These are phyloP conservation scores for Raddia distichophylla DNA, from an alignment of 176 grass and related monocot species.

Conservation along the genomic window DNA sequence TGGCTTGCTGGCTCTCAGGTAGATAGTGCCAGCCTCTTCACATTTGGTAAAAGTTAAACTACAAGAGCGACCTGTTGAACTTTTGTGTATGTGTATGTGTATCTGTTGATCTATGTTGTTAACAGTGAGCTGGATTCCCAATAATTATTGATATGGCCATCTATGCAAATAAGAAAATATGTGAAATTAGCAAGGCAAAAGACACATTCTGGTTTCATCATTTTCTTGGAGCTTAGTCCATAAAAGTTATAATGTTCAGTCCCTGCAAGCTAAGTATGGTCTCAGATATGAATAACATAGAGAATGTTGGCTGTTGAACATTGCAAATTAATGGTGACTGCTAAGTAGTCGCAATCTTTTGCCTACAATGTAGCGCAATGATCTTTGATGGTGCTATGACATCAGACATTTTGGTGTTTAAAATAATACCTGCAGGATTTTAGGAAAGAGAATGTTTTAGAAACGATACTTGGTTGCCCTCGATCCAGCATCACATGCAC, in stretches of 20 bases:
- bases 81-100: not conserved
- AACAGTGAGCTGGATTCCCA: not conserved
- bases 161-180: not conserved
- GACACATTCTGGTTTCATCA: not conserved
- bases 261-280: not conserved
- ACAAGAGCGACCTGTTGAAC: not conserved
- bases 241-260: not conserved
- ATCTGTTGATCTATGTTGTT: not conserved
- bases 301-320: too few relatives aligned
- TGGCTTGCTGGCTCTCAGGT: not conserved
- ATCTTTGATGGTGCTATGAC: too few relatives aligned
- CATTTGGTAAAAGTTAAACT: not conserved
- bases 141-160: not conserved
- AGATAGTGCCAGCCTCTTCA: not conserved
- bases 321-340: too few relatives aligned
- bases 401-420: too few relatives aligned
- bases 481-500: too few relatives aligned
- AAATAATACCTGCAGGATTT: too few relatives aligned
- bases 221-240: not conserved
- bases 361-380: too few relatives aligned
- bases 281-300: too few relatives aligned
- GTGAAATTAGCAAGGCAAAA: constrained; percentile 12
- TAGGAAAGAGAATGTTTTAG: too few relatives aligned
- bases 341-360: too few relatives aligned
- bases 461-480: too few relatives aligned